Evolutionary conservation across 2,329 filamentous ascomycete genomes (phyloP), one percentile per base, ranked within the genome.

Genomic region (Esteya vermicola): DNA sequence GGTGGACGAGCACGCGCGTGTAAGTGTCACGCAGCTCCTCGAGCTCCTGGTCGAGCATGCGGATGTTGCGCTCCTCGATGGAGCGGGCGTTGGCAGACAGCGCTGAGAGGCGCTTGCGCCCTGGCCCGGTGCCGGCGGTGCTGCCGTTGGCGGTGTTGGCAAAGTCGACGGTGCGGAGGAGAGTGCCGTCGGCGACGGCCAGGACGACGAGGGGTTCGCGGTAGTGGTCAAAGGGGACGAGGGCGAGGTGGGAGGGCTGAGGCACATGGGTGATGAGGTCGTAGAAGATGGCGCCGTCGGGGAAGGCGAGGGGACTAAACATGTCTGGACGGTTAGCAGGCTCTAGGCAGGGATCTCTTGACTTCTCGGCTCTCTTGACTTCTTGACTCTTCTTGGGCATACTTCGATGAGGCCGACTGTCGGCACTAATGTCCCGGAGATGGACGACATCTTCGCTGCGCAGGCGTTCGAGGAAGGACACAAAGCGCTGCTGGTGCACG

Each of bases 291-390:
- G 79, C 78, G 45, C 89, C 89, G 50, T 78, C 74, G 10, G 85
- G 86, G 58, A 91, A 94, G 13, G 82, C 84, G 52, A 91, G 65
- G 31, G 89, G 89, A 43, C 85, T 93, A 61, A 96, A 95, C 78
- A 91, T 88, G 60, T 85, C 86, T 94, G 14, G 9, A 31, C 9
- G 13, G 33, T 36, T 26, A 37, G 30, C 22, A 32, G 28, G 6
- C 9, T 9, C 13, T 16, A 14, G 20, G 21, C 33, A 28, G 6
- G n/a, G n/a, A n/a, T n/a, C n/a, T n/a, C n/a, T n/a, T n/a, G n/a
- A n/a, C n/a, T n/a, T n/a, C n/a, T n/a, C n/a, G n/a, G n/a, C n/a
- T n/a, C n/a, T n/a, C n/a, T n/a, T n/a, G n/a, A n/a, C n/a, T n/a
- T n/a, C n/a, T n/a, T n/a, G n/a, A n/a, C n/a, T n/a, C n/a, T n/a